Evolutionary conservation across 2,329 filamentous ascomycete species (phyloP).

Genomic region (Aspergillus pseudoterreus): DNA sequence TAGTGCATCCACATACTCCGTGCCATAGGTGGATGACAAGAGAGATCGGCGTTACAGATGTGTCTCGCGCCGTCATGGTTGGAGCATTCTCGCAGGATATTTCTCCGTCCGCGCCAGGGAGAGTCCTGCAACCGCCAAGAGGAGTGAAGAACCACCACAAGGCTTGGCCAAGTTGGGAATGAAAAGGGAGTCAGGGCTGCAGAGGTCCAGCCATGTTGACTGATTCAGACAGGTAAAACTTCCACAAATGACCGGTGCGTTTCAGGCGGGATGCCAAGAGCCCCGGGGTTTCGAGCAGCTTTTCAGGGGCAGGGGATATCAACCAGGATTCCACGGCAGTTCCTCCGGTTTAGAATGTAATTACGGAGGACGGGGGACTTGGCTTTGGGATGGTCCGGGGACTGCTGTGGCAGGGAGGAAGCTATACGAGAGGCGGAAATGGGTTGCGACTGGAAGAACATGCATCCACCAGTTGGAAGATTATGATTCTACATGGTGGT

Average conservation of each 20-base stretch:
- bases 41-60: not conserved
- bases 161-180: not conserved
- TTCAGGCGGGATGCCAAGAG: slow-evolving; percentile 7
- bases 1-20: too few species aligned
- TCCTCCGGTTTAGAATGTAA: not conserved
- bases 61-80: not conserved
- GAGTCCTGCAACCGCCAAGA: not conserved
- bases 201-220: not conserved
- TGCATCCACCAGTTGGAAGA: not conserved
- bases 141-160: not conserved
- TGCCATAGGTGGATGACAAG: not conserved
- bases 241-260: slow-evolving; percentile 5
- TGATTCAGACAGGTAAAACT: slow-evolving; percentile 1
- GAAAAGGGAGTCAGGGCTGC: not conserved
- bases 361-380: not conserved
- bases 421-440: not conserved
- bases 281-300: slow-evolving; percentile 1
- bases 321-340: not conserved
- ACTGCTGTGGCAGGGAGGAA: not conserved
- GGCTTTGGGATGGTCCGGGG: not conserved
- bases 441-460: not conserved
- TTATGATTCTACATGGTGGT: too few species aligned
- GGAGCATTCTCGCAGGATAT: not conserved
- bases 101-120: not conserved
- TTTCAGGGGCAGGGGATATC: not conserved